Evolutionary conservation across 2,329 filamentous ascomycete genomes (phyloP), one percentile per base, ranked within the genome.

Genomic region (Alternaria ventricosa): DNA sequence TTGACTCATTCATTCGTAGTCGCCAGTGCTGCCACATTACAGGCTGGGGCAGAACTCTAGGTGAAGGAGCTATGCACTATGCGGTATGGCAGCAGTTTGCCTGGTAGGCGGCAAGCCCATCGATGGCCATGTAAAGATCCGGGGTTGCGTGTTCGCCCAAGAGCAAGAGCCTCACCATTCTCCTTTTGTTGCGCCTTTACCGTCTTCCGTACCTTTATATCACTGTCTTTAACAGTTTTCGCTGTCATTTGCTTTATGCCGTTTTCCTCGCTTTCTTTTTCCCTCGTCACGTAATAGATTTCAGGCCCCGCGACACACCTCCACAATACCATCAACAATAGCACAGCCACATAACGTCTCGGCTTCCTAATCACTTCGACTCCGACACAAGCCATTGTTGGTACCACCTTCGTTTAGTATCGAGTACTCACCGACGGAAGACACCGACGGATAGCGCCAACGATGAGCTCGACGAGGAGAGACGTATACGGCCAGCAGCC

Each of bases 361-460:
- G 67, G 70, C 75, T 76, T 75, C 72, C 72, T 22, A 63, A 67
- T 65, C 57, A 46, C 51, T 56, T 64, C 54, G 46, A 57, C 30
- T 54, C 57, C 49, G 70, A 54, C 58, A 75, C 70, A 75, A 74
- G 68, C 66, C 71, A 68, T 72, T 74, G 67, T 74, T 61, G 61
- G 41, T 65, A 55, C 64, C 64, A n/a, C 18, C 55, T 51, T 53
- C 58, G 60, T 65, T 67, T 55, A 64, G 36, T 50, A 57, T 49
- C 36, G 55, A 46, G 28, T 51, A 27, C 28, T 45, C 20, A 28
- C 45, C 57, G 10, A 65, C 58, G 28, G 9, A 58, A 57, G 15
- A 47, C 58, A 46, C 33, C 61, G 41, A 28, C 49, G 23, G 30
- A 56, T 55, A 61, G 22, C 53, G 28, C 30, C 45, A 50, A 65